Conservation (phyloP, 2,329 filamentous ascomycete genomes). For the Colletotrichum sp. region DNA sequence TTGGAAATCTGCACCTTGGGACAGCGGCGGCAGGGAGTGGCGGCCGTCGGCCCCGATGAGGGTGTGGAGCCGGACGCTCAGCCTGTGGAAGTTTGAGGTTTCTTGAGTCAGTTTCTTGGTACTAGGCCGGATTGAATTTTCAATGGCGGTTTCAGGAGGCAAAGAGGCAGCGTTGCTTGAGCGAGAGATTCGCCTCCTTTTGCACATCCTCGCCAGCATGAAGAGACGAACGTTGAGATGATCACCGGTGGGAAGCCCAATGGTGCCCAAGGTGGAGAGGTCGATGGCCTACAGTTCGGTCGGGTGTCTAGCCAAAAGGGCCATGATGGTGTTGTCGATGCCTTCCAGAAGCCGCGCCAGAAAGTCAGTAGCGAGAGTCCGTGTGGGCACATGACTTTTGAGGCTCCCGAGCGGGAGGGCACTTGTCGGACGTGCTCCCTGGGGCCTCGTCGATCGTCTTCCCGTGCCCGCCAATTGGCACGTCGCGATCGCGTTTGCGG, state of each 20-base stretch:
- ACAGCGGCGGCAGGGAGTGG: background rate
- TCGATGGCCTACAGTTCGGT: constrained; percentile 7
- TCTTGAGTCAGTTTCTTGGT: constrained; percentile 1
- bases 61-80: constrained; percentile 7
- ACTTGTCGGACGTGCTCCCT: background rate
- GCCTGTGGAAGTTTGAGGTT: background rate
- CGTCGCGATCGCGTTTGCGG: background rate
- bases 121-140: constrained; percentile 18
- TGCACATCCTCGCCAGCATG: background rate
- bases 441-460: background rate
- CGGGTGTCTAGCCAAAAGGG: background rate
- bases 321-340: background rate
- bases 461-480: background rate
- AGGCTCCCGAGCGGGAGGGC: background rate
- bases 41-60: constrained; percentile 3
- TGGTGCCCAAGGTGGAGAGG: constrained; percentile 20
- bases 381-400: background rate
- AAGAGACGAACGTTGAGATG: constrained; percentile 18
- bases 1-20: background rate
- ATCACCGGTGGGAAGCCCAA: constrained; percentile 1
- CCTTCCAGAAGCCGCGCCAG: constrained; percentile 10
- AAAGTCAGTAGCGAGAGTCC: background rate
- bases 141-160: constrained; percentile 17
- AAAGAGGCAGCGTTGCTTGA: background rate
- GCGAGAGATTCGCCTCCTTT: constrained; percentile 5